These are phyloP conservation scores for Aspergillus ibericus DNA, from an alignment of 2,329 filamentous ascomycete species.

Conservation along the genomic window DNA sequence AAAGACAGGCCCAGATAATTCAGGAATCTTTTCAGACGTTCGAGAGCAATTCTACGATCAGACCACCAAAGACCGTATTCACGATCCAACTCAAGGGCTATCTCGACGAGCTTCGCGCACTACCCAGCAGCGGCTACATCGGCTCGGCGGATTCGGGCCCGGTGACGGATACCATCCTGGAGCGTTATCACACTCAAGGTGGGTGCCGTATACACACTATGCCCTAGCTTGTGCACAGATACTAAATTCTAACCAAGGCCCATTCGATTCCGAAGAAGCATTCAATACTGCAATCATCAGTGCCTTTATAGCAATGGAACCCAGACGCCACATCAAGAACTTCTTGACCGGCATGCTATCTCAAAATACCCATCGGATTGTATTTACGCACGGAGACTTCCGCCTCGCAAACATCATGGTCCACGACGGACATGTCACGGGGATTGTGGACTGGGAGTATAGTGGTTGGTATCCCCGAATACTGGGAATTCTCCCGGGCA, in stretches of 20 bases:
- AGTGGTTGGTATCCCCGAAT: not conserved
- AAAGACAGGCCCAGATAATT: no score
- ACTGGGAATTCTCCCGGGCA: not conserved
- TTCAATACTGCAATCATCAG: slow-evolving; percentile 26
- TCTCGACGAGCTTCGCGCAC: slow-evolving; percentile 11
- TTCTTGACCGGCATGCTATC: slow-evolving; percentile 17
- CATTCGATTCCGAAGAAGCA: slow-evolving; percentile 26
- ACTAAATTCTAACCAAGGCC: slow-evolving; percentile 15
- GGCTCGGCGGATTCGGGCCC: slow-evolving; percentile 15
- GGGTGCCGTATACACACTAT: not conserved
- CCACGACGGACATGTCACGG: not conserved
- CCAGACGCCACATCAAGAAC: slow-evolving; percentile 17
- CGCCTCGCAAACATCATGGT: not conserved
- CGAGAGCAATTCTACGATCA: no score
- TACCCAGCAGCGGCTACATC: slow-evolving; percentile 15
- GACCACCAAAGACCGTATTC: slow-evolving; percentile 9
- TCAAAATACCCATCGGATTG: slow-evolving; percentile 18
- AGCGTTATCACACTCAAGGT: slow-evolving; percentile 8
- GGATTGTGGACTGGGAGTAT: not conserved
- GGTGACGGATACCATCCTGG: slow-evolving; percentile 16
- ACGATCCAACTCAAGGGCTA: slow-evolving; percentile 14
- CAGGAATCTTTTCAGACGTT: no score
- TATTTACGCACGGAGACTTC: slow-evolving; percentile 10
- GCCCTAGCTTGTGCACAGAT: not conserved
- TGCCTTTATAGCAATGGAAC: slow-evolving; percentile 19